Percentiles rank a stretch among this genome's conserved stretches.
phyloP scores from a whole-genome alignment of 2,329 filamentous ascomycete species.

The Xylaria digitata region DNA sequence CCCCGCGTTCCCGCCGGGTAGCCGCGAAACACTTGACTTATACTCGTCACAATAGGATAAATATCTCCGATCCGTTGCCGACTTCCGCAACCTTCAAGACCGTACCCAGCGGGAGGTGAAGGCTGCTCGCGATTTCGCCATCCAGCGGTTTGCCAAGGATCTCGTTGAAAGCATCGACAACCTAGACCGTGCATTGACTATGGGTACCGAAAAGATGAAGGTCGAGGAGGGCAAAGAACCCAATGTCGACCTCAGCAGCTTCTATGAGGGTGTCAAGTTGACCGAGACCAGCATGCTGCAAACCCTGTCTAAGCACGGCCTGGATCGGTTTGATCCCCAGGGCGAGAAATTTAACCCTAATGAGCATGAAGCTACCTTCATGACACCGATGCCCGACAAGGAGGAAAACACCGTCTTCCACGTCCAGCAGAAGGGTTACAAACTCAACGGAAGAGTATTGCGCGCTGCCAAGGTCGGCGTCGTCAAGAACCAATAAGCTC shows the following conservation, averaged over 20 bases:
- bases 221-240: conserved; percentile 48
- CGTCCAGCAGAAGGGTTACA: conserved; percentile 95
- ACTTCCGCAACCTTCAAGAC: conserved; percentile 98
- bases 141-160: conserved; percentile 95
- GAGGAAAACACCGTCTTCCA: conserved; percentile 91
- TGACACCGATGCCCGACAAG: conserved; percentile 87
- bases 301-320: conserved; percentile 92
- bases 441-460: conserved; percentile 88
- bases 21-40: conserved; percentile 19
- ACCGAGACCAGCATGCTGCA: conserved; percentile 88
- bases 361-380: conserved; percentile 95
- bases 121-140: conserved; percentile 88
- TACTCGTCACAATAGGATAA: conserved; percentile 75
- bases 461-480: conserved; percentile 96
- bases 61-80: conserved; percentile 91
- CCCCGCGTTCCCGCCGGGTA: neutral
- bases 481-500: conserved; percentile 75
- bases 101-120: conserved; percentile 92
- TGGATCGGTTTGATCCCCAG: conserved; percentile 87
- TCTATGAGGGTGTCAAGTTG: conserved; percentile 94
- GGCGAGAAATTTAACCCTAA: conserved; percentile 95
- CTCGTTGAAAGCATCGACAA: conserved; percentile 96
- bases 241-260: conserved; percentile 76
- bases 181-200: conserved; percentile 88
- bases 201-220: conserved; percentile 80